phyloP scores from a whole-genome alignment of 148 eudicot genomes.

The Linanthus parryae region DNA sequence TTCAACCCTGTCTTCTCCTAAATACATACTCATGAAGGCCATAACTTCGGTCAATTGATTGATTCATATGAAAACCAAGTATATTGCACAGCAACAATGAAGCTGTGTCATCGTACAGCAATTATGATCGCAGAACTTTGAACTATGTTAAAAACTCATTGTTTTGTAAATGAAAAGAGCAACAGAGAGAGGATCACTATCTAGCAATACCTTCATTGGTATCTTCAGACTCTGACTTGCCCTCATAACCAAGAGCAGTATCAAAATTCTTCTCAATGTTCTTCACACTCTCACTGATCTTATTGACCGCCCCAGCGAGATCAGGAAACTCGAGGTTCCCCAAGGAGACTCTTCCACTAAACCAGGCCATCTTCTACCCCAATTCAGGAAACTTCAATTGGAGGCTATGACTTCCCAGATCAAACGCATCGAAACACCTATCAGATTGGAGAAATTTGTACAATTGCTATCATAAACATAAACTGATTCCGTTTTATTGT shows the following conservation, averaged over 20 bases:
- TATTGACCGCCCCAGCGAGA: slow-evolving; percentile 85
- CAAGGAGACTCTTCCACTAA: slow-evolving; percentile 67
- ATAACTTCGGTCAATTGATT: too few relatives aligned
- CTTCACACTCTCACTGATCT: slow-evolving; percentile 86
- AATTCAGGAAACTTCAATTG: slow-evolving; percentile 3
- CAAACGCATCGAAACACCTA: slow-evolving; percentile 17
- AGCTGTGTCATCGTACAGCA: too few relatives aligned
- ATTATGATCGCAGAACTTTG: too few relatives aligned
- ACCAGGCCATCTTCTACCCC: slow-evolving; percentile 70
- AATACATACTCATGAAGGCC: too few relatives aligned
- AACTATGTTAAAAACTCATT: too few relatives aligned
- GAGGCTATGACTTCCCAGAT: slow-evolving; percentile 1
- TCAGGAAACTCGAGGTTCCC: slow-evolving; percentile 76
- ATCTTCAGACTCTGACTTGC: slow-evolving; percentile 29
- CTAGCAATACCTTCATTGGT: slow-evolving; percentile 51
- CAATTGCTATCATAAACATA: too few relatives aligned
- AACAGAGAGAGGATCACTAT: too few relatives aligned
- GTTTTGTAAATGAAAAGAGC: too few relatives aligned
- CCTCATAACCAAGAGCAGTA: slow-evolving; percentile 82
- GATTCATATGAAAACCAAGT: too few relatives aligned
- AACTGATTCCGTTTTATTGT: too few relatives aligned
- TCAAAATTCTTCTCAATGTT: slow-evolving; percentile 91
- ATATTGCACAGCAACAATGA: too few relatives aligned
- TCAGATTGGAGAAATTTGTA: neutral
- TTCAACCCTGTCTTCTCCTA: neutral